A percentile compares a stretch with the other conserved stretches of the same genome.
These are phyloP conservation scores for Venturia pyrina DNA, from an alignment of 2,329 filamentous ascomycete species.

Conservation along the genomic window DNA sequence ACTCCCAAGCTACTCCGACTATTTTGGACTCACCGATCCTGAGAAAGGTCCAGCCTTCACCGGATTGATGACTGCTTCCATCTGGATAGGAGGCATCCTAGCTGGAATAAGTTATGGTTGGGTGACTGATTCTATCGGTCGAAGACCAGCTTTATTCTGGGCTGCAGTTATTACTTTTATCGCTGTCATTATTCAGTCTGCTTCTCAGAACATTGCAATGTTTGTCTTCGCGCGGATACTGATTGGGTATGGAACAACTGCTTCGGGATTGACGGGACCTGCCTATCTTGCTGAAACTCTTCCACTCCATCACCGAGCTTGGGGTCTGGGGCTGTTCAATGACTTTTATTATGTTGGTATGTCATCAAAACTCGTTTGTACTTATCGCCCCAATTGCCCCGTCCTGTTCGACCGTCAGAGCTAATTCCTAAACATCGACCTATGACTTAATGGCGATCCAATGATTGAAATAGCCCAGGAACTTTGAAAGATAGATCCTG, in stretches of 20 bases:
- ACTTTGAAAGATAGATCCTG: too few species aligned
- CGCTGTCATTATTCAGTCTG: slow-evolving; percentile 37
- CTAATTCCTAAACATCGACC: too few species aligned
- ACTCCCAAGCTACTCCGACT: slow-evolving; percentile 44
- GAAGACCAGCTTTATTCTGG: slow-evolving; percentile 35
- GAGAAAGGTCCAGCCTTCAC: slow-evolving; percentile 31
- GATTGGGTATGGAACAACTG: slow-evolving; percentile 36
- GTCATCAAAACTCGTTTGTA: too few species aligned
- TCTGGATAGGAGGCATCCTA: slow-evolving; percentile 43
- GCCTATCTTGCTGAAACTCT: slow-evolving; percentile 43
- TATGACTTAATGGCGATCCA: too few species aligned
- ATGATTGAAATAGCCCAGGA: too few species aligned
- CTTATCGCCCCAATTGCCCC: too few species aligned
- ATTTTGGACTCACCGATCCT: slow-evolving; percentile 40
- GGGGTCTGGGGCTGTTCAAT: slow-evolving; percentile 33
- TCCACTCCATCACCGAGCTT: slow-evolving; percentile 34
- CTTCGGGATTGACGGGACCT: slow-evolving; percentile 34
- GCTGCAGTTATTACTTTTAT: slow-evolving; percentile 33
- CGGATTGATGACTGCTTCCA: slow-evolving; percentile 45
- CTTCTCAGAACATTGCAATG: slow-evolving; percentile 43
- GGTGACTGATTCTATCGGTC: slow-evolving; percentile 34
- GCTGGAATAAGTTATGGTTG: slow-evolving; percentile 35
- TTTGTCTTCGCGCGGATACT: slow-evolving; percentile 40
- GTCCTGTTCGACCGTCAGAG: too few species aligned
- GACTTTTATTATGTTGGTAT: slow-evolving; percentile 24